A percentile compares a stretch with the other conserved stretches of the same genome.
phyloP scores from a whole-genome alignment of 352 stramenopile species.

The Phytophthora vignae region DNA sequence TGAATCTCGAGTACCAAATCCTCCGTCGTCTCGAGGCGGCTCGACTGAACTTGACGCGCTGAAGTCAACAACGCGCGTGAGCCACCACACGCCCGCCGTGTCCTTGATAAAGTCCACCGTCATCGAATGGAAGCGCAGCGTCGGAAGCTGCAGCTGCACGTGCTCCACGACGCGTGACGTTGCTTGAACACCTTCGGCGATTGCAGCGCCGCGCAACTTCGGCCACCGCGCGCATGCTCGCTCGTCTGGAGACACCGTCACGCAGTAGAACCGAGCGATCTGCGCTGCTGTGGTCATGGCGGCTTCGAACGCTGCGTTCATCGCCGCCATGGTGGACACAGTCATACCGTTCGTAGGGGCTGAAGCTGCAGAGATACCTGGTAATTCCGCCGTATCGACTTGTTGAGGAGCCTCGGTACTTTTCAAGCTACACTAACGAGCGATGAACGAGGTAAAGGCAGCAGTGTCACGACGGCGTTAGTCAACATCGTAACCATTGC shows the following conservation, averaged over 20 bases:
- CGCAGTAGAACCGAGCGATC: conserved; percentile 50
- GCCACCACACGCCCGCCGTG: conserved; percentile 65
- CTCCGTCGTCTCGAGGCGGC: conserved; percentile 16
- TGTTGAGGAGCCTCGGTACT: conserved; percentile 29
- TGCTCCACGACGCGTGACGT: conserved; percentile 73
- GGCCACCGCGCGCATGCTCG: conserved; percentile 45
- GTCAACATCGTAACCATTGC: neutral
- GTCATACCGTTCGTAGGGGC: neutral
- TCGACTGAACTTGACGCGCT: conserved; percentile 38
- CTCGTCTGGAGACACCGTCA: conserved; percentile 46
- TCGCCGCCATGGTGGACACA: conserved; percentile 20
- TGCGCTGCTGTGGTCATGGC: conserved; percentile 36
- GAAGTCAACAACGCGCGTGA: conserved; percentile 70
- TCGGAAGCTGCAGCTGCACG: conserved; percentile 63
- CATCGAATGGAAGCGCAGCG: conserved; percentile 64
- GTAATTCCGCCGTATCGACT: neutral
- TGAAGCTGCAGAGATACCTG: neutral
- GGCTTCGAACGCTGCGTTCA: conserved; percentile 38
- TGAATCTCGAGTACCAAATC: conserved; percentile 39
- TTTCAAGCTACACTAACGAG: conserved; percentile 50
- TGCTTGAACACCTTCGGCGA: conserved; percentile 57
- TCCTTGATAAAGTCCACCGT: conserved; percentile 81
- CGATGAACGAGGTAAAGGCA: conserved; percentile 15
- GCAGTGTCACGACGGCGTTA: conserved; percentile 18
- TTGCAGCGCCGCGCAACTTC: conserved; percentile 64